phyloP scores from a whole-genome alignment of 1,139 yeast species.

The Hansenula lynferdii region DNA sequence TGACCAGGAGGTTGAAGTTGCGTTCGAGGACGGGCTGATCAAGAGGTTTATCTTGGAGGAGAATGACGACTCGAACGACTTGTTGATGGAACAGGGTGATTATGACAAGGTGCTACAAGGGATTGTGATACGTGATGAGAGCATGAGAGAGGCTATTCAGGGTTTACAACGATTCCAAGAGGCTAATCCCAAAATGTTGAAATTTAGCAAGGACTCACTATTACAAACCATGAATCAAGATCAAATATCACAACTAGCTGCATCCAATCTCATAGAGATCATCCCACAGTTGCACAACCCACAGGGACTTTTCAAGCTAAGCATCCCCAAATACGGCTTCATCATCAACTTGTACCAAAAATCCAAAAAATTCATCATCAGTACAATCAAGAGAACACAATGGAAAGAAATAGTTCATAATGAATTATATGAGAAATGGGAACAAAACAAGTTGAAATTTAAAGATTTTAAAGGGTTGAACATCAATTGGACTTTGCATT shows the following conservation, averaged over 20 bases:
- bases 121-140: too few species aligned
- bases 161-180: too few species aligned
- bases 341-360: slow-evolving; percentile 41
- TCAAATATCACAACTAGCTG: too few species aligned
- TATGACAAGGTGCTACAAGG: too few species aligned
- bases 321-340: slow-evolving; percentile 62
- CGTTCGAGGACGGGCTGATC: slow-evolving; percentile 26
- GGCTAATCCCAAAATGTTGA: too few species aligned
- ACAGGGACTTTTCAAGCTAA: slow-evolving; percentile 37
- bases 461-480: slow-evolving; percentile 57
- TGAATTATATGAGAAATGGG: slow-evolving; percentile 45
- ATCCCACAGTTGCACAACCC: slow-evolving; percentile 48
- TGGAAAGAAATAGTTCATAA: slow-evolving; percentile 53
- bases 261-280: too few species aligned
- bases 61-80: slow-evolving; percentile 31
- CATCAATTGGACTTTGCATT: slow-evolving; percentile 60
- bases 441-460: slow-evolving; percentile 41
- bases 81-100: slow-evolving; percentile 29
- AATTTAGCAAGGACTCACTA: too few species aligned
- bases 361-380: slow-evolving; percentile 48
- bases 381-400: slow-evolving; percentile 36
- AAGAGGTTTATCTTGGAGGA: slow-evolving; percentile 28
- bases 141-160: too few species aligned
- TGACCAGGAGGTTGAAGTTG: slow-evolving; percentile 32
- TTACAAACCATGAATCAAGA: too few species aligned